Evolutionary conservation across 768 basidiomycete genomes (phyloP).

Genomic region (Crassisporium funariophilum): DNA sequence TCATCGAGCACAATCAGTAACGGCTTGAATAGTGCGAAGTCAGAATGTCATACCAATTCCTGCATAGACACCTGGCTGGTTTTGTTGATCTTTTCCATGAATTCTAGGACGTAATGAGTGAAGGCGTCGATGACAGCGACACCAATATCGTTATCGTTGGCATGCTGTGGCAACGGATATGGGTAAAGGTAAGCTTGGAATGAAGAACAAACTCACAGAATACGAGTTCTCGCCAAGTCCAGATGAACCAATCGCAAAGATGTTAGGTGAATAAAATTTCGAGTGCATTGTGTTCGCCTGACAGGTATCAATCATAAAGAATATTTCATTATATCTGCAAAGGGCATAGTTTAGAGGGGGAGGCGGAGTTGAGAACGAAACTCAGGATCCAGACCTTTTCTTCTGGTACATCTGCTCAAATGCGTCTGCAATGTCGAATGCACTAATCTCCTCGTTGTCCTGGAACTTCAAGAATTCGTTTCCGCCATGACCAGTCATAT

Average conservation of each 20-base stretch:
- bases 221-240: slow-evolving; percentile 88
- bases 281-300: slow-evolving; percentile 96
- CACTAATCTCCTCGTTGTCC: slow-evolving; percentile 97
- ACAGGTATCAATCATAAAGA: slow-evolving; percentile 99
- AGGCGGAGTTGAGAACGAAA: neutral
- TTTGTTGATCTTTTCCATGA: slow-evolving; percentile 92
- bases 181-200: neutral
- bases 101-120: slow-evolving; percentile 90
- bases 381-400: slow-evolving; percentile 60
- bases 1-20: neutral
- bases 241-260: slow-evolving; percentile 89
- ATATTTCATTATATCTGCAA: slow-evolving; percentile 85
- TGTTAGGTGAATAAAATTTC: slow-evolving; percentile 91
- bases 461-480: slow-evolving; percentile 99
- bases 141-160: slow-evolving; percentile 92
- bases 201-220: slow-evolving; percentile 57
- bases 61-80: slow-evolving; percentile 79
- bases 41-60: slow-evolving; percentile 74
- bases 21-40: neutral
- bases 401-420: slow-evolving; percentile 99
- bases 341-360: neutral
- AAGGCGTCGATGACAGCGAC: slow-evolving; percentile 95
- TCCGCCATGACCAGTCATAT: slow-evolving; percentile 98
- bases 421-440: slow-evolving; percentile 96
- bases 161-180: slow-evolving; percentile 55